A percentile compares a stretch with the other conserved stretches of the same genome.
Evolutionary conservation across 1,284 basidiomycete genomes (phyloP).

Genomic region (Ganoderma leucocontextum): DNA sequence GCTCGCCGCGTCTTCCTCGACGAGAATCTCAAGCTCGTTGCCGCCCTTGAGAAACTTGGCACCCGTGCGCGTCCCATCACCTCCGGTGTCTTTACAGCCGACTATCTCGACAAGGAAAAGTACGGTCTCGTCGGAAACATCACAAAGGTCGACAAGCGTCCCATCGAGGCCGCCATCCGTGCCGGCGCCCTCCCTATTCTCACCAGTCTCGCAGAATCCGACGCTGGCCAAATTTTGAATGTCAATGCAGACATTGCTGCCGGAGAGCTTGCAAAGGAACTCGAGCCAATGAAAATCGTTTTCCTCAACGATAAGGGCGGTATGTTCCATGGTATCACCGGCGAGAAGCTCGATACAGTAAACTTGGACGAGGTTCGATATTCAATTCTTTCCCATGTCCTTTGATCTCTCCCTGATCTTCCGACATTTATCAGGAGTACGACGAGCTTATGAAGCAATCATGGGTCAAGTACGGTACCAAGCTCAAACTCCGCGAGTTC

Average conservation of each 20-base stretch:
- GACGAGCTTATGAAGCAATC: slow-evolving; percentile 96
- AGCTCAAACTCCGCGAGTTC: slow-evolving; percentile 99
- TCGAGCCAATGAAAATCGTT: slow-evolving; percentile 99
- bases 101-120: slow-evolving; percentile 92
- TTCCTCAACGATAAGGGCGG: slow-evolving; percentile 99
- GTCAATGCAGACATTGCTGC: slow-evolving; percentile 98
- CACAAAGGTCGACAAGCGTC: slow-evolving; percentile 91
- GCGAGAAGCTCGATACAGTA: slow-evolving; percentile 94
- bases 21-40: slow-evolving; percentile 93
- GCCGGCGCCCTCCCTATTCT: slow-evolving; percentile 94
- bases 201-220: slow-evolving; percentile 90
- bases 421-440: slow-evolving; percentile 75
- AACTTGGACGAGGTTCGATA: slow-evolving; percentile 90
- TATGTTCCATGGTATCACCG: slow-evolving; percentile 95
- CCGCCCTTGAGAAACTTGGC: slow-evolving; percentile 89
- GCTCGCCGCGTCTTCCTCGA: slow-evolving; percentile 96
- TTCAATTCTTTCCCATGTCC: background rate
- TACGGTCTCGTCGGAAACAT: slow-evolving; percentile 97
- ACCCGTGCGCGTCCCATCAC: slow-evolving; percentile 96
- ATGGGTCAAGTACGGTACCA: slow-evolving; percentile 99
- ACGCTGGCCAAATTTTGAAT: slow-evolving; percentile 94
- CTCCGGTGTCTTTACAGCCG: slow-evolving; percentile 94
- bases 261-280: slow-evolving; percentile 93
- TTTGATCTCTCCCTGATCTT: slow-evolving; percentile 10
- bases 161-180: slow-evolving; percentile 93